These are phyloP conservation scores for Knufia fluminis DNA, from an alignment of 2,329 filamentous ascomycete species.

Conservation along the genomic window DNA sequence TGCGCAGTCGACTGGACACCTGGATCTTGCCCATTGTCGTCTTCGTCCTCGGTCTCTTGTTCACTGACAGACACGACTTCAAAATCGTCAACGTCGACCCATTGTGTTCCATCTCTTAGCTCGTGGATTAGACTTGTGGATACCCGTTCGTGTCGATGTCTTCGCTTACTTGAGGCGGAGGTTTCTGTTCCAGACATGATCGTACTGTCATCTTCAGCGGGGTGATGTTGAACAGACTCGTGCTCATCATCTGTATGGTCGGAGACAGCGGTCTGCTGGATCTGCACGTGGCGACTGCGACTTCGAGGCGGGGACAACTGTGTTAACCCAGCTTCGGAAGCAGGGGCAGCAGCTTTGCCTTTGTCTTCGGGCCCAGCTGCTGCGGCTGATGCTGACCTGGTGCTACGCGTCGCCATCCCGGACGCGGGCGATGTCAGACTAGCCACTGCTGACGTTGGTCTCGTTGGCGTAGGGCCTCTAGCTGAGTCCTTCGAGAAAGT, in stretches of 20 bases:
- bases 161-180: neutral
- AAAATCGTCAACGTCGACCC: slow-evolving; percentile 18
- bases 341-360: neutral
- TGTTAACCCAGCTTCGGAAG: neutral
- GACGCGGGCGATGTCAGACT: neutral
- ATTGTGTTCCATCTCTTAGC: slow-evolving; percentile 21
- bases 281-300: neutral
- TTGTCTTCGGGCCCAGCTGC: no score
- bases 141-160: neutral
- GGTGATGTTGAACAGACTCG: neutral
- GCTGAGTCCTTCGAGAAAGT: neutral
- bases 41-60: neutral
- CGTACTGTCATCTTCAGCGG: neutral
- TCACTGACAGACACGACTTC: slow-evolving; percentile 11
- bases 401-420: neutral
- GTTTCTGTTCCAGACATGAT: neutral
- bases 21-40: neutral
- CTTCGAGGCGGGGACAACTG: neutral
- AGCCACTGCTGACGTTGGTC: neutral
- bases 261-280: neutral
- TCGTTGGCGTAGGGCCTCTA: neutral
- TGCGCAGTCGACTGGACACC: neutral
- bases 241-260: neutral
- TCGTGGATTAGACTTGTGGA: slow-evolving; percentile 19
- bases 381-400: neutral